Evolutionary conservation across 192 early-diverging fungal species (phyloP), one percentile per base, ranked within the genome.

Genomic region (Funneliformis mosseae): DNA sequence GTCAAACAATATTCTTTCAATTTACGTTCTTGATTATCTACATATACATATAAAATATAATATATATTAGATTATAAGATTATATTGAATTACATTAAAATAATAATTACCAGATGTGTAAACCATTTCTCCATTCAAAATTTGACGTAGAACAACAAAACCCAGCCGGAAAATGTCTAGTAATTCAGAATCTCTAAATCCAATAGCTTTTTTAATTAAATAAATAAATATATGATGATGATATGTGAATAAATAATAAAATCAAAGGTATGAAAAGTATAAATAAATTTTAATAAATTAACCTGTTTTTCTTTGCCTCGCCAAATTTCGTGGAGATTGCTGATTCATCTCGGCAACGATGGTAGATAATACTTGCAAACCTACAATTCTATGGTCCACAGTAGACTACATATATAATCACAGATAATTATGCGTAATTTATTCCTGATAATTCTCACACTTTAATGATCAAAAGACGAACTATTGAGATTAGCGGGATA

Each of bases 321-420:
- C 82, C 42, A 93, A 80, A 80, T 91, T 93, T 70, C 90, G 86
- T 48, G 89, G 70, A 70, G 89, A 23, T 25, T 38, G 84, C 46
- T 82, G 82, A 86, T 94, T 94, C 83, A 95, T 94, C 83, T 96
- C 95, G 63, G 88, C 87, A 18, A 96, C 92, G 60, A 95, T 85
- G 5, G 88, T 84, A 1, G 87, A 83, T 66, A 95, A 79, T 63
- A 94, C 85, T 81, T 94, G 89, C 71, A 95, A 81, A 28, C 89
- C 94, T 67, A 94, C 83, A 41, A 92, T 82, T 23, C 86, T 84
- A 78, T 92, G 89, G 59, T 89, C 87, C 38, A 85, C 81, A 27
- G 87, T 85, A 27, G 89, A 84, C 90, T 91, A 55, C 10, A n/a
- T 33, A 27, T 23, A 25, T 41, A 43, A 50, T 28, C 55, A 38